Percentiles rank a stretch among this genome's conserved stretches.
phyloP scores from a whole-genome alignment of 345 rosid genomes.

The Bretschneidera sinensis region DNA sequence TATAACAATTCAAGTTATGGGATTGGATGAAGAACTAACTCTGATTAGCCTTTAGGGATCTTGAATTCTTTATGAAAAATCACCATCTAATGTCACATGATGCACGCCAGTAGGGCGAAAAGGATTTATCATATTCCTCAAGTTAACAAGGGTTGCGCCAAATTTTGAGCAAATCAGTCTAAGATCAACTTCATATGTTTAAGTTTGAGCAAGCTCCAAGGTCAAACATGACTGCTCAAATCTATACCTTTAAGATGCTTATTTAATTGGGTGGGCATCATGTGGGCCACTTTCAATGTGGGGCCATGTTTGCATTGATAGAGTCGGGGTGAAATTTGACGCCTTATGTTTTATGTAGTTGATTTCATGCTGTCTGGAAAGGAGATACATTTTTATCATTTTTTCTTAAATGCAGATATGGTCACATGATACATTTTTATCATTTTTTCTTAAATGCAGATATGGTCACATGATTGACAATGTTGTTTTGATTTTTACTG shows the following conservation, averaged over 20 bases:
- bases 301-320: no score
- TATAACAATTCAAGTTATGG: neutral
- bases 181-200: no score
- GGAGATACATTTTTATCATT: neutral
- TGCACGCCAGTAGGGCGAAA: neutral
- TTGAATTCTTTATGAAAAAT: neutral
- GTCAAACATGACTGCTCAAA: neutral
- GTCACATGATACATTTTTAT: conserved; percentile 5
- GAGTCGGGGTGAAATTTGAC: no score
- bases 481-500: conserved; percentile 97
- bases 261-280: no score
- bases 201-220: neutral
- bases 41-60: neutral
- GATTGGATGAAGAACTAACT: neutral
- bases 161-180: neutral
- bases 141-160: neutral
- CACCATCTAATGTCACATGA: neutral
- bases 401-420: neutral
- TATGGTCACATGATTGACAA: conserved; percentile 99
- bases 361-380: no score
- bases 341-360: no score
- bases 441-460: conserved; percentile 34
- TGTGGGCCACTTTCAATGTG: no score
- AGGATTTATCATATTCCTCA: neutral
- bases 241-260: neutral